A percentile compares a stretch with the other conserved stretches of the same genome.
Evolutionary conservation across 1,284 basidiomycete genomes (phyloP).

Genomic region (Vanrija sp.): DNA sequence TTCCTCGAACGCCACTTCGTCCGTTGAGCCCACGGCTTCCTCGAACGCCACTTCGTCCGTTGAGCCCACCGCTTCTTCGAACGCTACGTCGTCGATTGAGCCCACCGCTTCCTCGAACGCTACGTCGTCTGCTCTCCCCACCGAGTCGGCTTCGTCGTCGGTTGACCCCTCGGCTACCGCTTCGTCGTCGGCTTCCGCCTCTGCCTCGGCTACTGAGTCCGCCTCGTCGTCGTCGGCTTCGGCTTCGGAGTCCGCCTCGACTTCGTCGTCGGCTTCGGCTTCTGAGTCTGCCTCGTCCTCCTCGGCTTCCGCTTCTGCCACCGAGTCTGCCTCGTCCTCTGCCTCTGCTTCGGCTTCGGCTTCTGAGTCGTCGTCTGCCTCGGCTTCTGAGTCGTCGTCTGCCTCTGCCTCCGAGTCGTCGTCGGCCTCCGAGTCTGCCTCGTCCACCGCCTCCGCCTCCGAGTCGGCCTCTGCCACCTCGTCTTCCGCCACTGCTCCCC

Average conservation of each 20-base stretch:
- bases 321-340: neutral
- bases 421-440: neutral
- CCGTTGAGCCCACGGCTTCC: neutral
- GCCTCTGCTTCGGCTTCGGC: neutral
- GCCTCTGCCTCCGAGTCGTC: neutral
- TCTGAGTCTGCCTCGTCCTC: neutral
- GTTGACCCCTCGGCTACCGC: conserved; percentile 2
- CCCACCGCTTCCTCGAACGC: neutral
- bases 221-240: neutral
- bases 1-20: neutral
- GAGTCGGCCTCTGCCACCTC: neutral
- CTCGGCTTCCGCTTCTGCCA: neutral
- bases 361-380: conserved; percentile 1
- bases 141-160: neutral
- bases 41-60: neutral
- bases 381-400: neutral
- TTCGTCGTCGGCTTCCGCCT: neutral
- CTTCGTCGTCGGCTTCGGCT: neutral
- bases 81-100: neutral
- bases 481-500: neutral
- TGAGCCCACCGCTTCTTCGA: neutral
- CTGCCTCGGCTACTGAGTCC: conserved; percentile 1
- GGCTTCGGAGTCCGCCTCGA: neutral
- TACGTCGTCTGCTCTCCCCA: neutral
- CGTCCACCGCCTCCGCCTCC: neutral